Evolutionary conservation across 1,284 basidiomycete species (phyloP).

Genomic region (Trametes versicolor): DNA sequence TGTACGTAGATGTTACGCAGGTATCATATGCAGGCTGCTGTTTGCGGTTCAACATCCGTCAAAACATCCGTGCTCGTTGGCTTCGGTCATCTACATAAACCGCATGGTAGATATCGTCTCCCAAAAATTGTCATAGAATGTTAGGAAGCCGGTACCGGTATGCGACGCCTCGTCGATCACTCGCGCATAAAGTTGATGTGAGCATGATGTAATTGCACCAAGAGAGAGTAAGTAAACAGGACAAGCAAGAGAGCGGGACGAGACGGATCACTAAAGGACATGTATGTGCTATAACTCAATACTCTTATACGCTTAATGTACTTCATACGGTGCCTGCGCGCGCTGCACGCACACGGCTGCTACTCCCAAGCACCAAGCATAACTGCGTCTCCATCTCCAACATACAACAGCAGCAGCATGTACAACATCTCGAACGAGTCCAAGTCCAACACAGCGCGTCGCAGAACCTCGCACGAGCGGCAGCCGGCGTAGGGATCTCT

Average conservation of each 20-base stretch:
- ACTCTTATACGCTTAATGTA: slow-evolving; percentile 29
- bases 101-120: too few relatives aligned
- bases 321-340: slow-evolving; percentile 2
- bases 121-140: too few relatives aligned
- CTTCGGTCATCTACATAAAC: too few relatives aligned
- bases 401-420: slow-evolving; percentile 32
- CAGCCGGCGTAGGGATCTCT: slow-evolving; percentile 1
- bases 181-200: background rate
- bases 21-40: too few relatives aligned
- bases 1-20: too few relatives aligned
- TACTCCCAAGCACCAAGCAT: slow-evolving; percentile 8
- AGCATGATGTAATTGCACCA: background rate
- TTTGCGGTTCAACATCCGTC: too few relatives aligned
- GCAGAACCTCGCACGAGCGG: slow-evolving; percentile 1
- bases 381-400: slow-evolving; percentile 10
- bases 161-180: background rate
- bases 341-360: background rate
- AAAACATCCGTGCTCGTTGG: too few relatives aligned
- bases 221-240: background rate
- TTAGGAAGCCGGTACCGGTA: too few relatives aligned
- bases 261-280: slow-evolving; percentile 18
- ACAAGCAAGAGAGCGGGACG: background rate
- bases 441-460: slow-evolving; percentile 19
- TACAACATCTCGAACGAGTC: slow-evolving; percentile 29
- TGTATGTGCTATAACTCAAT: slow-evolving; percentile 24